Percentiles rank a stretch among this genome's conserved stretches.
Conservation (phyloP, 306 rosid genomes). For the Cyamopsis tetragonoloba region DNA sequence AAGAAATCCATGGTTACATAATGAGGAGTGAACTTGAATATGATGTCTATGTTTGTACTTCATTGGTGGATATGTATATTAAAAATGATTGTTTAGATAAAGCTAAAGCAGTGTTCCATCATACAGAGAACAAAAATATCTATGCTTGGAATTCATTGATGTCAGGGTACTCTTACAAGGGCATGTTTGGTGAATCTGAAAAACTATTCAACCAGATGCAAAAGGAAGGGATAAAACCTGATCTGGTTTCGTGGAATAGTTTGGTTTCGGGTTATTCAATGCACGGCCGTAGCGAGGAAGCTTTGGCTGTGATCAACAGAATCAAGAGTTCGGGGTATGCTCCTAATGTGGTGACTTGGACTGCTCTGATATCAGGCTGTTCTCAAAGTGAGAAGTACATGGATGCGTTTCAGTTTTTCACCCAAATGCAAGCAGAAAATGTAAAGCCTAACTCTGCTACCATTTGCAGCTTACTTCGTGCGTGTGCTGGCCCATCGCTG, state of each 20-base stretch:
- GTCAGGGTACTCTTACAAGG: slow-evolving; percentile 62
- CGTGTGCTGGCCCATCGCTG: slow-evolving; percentile 59
- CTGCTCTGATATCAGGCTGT: slow-evolving; percentile 68
- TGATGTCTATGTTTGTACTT: slow-evolving; percentile 58
- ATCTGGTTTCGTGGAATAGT: slow-evolving; percentile 72
- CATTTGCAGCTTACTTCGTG: slow-evolving; percentile 50
- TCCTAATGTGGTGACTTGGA: slow-evolving; percentile 75
- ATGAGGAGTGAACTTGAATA: slow-evolving; percentile 47
- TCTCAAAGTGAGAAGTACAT: slow-evolving; percentile 45
- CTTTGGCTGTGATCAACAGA: slow-evolving; percentile 38
- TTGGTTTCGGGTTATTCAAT: slow-evolving; percentile 59
- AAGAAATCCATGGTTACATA: slow-evolving; percentile 58
- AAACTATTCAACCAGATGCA: slow-evolving; percentile 39
- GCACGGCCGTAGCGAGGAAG: slow-evolving; percentile 48
- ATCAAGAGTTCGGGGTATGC: slow-evolving; percentile 50
- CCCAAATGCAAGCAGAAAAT: slow-evolving; percentile 60
- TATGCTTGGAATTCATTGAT: slow-evolving; percentile 70
- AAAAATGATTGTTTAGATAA: slow-evolving; percentile 48
- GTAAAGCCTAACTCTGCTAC: slow-evolving; percentile 51
- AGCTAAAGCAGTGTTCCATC: slow-evolving; percentile 44
- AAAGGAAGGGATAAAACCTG: slow-evolving; percentile 50
- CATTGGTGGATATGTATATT: slow-evolving; percentile 65
- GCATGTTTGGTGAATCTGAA: slow-evolving; percentile 48
- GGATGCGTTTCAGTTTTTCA: slow-evolving; percentile 44
- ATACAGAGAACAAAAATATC: slow-evolving; percentile 47